Evolutionary conservation across 176 grass and related monocot genomes (phyloP), one percentile per base, ranked within the genome.

Genomic region (Avena insularis): DNA sequence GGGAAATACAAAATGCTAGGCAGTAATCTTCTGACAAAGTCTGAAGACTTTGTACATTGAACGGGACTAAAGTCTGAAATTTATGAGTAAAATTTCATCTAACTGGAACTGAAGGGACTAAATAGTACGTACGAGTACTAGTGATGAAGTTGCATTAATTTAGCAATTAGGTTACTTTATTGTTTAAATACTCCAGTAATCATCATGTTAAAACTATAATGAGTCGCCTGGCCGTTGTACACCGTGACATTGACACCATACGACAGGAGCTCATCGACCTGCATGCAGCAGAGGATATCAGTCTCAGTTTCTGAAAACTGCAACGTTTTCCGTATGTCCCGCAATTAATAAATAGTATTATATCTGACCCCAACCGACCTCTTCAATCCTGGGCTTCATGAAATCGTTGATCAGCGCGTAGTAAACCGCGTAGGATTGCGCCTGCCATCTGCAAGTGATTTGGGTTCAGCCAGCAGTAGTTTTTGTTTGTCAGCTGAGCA

Each of bases 351-450:
- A 35, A 35, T 35, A 35, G 33, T 35, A 35, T 35, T 33, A 17
- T 77, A 29, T 66, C 3, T 71, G 20, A 11, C 48, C 5, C 6
- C 3, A 16, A 35, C 13, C 20, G 38, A 83, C 95, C 93, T 98
- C 95, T 17, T 83, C 55, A 33, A 98, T 91, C 79, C 93, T 92
- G 59, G 95, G 95, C 71, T 95, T 98, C 93, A 98, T 93, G 82
- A 95, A 91, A 27, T 98, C 95, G 29, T 89, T 87, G 9, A 83
- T 79, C 71, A 98, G 60, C 36, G 91, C 86, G 12, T 38, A n/a
- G 61, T 92, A 98, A 53, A 93, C 95, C 3, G 51, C 38, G 35
- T 63, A 38, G 2, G 76, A 83, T 20, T 70, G 12, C 76, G 79
- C 46, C 51, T 84, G 47, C 90, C 85, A 87, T 67, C 53, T 84